A percentile compares a stretch with the other conserved stretches of the same genome.
These are phyloP conservation scores for Fusarium palustre DNA, from an alignment of 2,329 filamentous ascomycete species.

Conservation along the genomic window DNA sequence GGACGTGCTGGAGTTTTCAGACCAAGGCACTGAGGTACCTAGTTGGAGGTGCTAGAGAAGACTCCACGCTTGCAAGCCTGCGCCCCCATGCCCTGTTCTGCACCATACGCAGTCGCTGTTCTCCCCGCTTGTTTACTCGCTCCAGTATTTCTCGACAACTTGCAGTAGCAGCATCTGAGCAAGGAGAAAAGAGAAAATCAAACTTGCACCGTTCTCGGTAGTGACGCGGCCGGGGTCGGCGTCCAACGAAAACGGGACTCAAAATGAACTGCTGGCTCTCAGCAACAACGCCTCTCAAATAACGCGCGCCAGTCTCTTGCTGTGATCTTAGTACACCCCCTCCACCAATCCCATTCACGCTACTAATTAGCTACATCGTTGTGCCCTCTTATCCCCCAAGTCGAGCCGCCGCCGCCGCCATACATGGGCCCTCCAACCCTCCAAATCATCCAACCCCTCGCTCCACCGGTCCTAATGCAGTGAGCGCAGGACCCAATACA, in stretches of 20 bases:
- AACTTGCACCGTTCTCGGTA: slow-evolving; percentile 35
- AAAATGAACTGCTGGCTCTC: slow-evolving; percentile 39
- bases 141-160: slow-evolving; percentile 35
- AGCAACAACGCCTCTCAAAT: slow-evolving; percentile 40
- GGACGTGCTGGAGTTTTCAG: slow-evolving; percentile 35
- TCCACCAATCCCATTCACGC: slow-evolving; percentile 42
- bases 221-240: slow-evolving; percentile 45
- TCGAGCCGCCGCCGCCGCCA: slow-evolving; percentile 49
- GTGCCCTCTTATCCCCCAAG: slow-evolving; percentile 47
- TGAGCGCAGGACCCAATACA: slow-evolving; percentile 46
- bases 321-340: slow-evolving; percentile 42
- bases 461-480: slow-evolving; percentile 49
- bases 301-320: slow-evolving; percentile 41
- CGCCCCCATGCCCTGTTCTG: slow-evolving; percentile 36
- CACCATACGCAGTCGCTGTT: slow-evolving; percentile 25
- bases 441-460: slow-evolving; percentile 48
- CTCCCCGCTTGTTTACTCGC: slow-evolving; percentile 31
- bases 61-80: slow-evolving; percentile 35
- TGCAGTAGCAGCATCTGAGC: slow-evolving; percentile 39
- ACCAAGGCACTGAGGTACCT: slow-evolving; percentile 28
- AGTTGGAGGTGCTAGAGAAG: slow-evolving; percentile 23
- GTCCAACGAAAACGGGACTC: slow-evolving; percentile 42
- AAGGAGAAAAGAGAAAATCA: slow-evolving; percentile 37
- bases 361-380: slow-evolving; percentile 44
- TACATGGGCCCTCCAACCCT: slow-evolving; percentile 46